Base-by-base conservation (phyloP, 2,329 filamentous ascomycete genomes). In the Diplodia seriata region DNA sequence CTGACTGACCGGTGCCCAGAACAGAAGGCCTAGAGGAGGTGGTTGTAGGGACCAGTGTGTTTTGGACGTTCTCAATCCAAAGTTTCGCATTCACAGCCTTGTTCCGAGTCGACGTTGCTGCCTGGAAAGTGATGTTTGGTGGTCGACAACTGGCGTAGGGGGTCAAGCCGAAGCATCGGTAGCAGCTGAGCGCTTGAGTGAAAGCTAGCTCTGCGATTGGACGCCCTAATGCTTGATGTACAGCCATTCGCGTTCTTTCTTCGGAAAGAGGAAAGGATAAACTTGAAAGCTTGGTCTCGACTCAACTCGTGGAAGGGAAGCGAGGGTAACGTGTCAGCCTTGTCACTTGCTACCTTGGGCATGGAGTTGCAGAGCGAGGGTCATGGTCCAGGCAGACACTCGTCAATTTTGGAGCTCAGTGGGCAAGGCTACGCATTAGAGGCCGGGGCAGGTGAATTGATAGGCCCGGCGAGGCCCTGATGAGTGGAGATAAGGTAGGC, bases 401-500 rank as follows among this genome's bases (percentile, higher is more conserved):
- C 9, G 33, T 36, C 7, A 36, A 9, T 36, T n/a, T 47, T 47
- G 40, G 15, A 47, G 43, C 18, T 47, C 20, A 47, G 43, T 47
- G 43, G 43, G 18, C 43, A 47, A n/a, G 43, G 43, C 8, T 47
- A n/a, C 18, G 6, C 43, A 47, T 47, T 20, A 47, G 1, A 47
- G 43, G n/a, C 43, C 18, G 43, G 43, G 43, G 18, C n/a, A 47
- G 40, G 40, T 9, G n/a, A 8, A 11, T n/a, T 38, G 43, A 20
- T 20, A 47, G 43, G 43, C 43, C 11, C 6, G 9, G 43, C 4
- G 43, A n/a, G 40, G 40, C 40, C 7, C 12, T n/a, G 2, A 7
- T n/a, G 40, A 47, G 40, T n/a, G 43, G 43, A 47, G 43, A 47
- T 47, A 47, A 47, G 43, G 43, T 38, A 38, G 36, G 36, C 36